Evolutionary conservation across 495 filamentous ascomycete species (phyloP).

Genomic region (Lentithecium fluviatile): DNA sequence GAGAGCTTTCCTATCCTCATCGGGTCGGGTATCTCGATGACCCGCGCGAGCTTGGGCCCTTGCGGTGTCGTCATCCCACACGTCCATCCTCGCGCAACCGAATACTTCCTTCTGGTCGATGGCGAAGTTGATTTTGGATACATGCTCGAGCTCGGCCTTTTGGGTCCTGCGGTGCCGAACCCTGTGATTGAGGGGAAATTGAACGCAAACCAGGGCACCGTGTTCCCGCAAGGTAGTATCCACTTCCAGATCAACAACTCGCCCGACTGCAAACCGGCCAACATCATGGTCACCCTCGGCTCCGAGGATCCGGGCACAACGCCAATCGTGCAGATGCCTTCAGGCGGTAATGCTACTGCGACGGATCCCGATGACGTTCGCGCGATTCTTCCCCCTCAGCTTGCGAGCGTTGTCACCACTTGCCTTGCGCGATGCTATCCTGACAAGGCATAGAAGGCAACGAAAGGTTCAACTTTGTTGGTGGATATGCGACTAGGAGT

Average conservation of each 20-base stretch:
- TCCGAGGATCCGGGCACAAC: slow-evolving; percentile 1
- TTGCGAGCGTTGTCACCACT: too few relatives aligned
- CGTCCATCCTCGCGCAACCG: slow-evolving; percentile 11
- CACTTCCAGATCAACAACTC: slow-evolving; percentile 11
- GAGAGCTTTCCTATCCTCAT: not conserved
- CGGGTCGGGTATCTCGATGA: not conserved
- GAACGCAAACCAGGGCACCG: not conserved
- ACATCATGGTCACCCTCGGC: not conserved
- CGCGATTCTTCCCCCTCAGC: too few relatives aligned
- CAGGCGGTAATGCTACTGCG: not conserved
- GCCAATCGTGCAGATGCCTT: not conserved
- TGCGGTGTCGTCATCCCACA: slow-evolving; percentile 10
- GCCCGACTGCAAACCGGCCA: not conserved
- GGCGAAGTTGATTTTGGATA: not conserved
- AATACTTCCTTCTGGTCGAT: slow-evolving; percentile 8
- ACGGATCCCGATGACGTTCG: too few relatives aligned
- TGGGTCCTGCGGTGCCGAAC: not conserved
- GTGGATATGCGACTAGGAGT: too few relatives aligned
- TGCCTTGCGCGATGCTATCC: too few relatives aligned
- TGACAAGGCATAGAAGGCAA: too few relatives aligned
- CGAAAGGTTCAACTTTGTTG: too few relatives aligned
- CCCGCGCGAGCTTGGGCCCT: not conserved
- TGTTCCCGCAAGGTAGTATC: slow-evolving; percentile 7
- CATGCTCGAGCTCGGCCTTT: not conserved
- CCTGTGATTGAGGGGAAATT: not conserved